Evolutionary conservation across 2,329 filamentous ascomycete species (phyloP).

Genomic region (Ascochyta fabae): DNA sequence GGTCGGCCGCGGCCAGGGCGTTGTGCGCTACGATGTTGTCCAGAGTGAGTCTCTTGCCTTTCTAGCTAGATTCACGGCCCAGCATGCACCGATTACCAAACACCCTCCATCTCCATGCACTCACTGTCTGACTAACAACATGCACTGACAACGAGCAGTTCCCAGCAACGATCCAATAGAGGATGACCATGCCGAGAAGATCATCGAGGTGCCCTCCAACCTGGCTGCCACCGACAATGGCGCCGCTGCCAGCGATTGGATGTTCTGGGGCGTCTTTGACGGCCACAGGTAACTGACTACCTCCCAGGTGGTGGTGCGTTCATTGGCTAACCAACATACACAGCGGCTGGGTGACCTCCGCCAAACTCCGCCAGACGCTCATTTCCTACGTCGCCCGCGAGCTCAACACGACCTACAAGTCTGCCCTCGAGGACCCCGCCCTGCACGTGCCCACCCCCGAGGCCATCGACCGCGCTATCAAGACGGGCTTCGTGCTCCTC

Average conservation of each 20-base stretch:
- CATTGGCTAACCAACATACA: background rate
- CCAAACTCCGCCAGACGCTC: slow-evolving; percentile 88
- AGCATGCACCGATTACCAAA: too few species aligned
- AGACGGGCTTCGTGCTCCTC: slow-evolving; percentile 84
- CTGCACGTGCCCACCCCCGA: slow-evolving; percentile 73
- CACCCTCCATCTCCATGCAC: too few species aligned
- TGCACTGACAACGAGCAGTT: slow-evolving; percentile 47
- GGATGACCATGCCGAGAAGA: slow-evolving; percentile 97
- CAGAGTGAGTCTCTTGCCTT: slow-evolving; percentile 59
- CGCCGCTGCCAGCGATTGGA: slow-evolving; percentile 81
- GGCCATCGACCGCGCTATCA: slow-evolving; percentile 88
- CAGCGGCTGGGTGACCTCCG: slow-evolving; percentile 97
- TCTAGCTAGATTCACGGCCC: too few species aligned
- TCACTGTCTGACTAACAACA: too few species aligned
- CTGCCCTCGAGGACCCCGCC: slow-evolving; percentile 64
- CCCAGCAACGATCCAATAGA: slow-evolving; percentile 98
- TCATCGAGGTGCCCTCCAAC: slow-evolving; percentile 81
- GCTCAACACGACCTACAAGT: slow-evolving; percentile 89
- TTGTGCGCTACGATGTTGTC: slow-evolving; percentile 92
- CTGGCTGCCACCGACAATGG: slow-evolving; percentile 62
- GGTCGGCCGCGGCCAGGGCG: slow-evolving; percentile 86
- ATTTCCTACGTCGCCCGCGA: slow-evolving; percentile 93
- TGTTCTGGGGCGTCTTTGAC: slow-evolving; percentile 99
- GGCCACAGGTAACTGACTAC: slow-evolving; percentile 75
- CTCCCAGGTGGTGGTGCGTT: background rate